phyloP scores from a whole-genome alignment of 768 basidiomycete species.

The Sporobolomyces pararoseus region DNA sequence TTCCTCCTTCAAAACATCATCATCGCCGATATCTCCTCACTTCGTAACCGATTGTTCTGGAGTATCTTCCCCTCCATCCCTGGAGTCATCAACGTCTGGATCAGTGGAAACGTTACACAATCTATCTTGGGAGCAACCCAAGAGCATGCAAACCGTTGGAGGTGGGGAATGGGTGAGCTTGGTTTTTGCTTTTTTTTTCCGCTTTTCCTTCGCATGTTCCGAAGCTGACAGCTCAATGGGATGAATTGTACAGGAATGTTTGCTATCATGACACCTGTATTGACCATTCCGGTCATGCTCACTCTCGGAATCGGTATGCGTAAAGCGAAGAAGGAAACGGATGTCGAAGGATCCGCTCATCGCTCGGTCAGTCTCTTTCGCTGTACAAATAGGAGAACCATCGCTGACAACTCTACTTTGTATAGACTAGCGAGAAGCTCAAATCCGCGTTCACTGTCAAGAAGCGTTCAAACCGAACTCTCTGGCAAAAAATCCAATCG shows the following conservation, averaged over 20 bases:
- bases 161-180: conserved; percentile 33
- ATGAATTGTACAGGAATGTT: conserved; percentile 41
- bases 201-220: background rate
- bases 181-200: background rate
- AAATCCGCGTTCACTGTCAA: background rate
- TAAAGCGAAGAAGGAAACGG: background rate
- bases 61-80: conserved; percentile 48
- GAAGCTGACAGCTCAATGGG: background rate
- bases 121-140: conserved; percentile 34
- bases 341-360: background rate
- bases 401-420: no score
- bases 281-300: conserved; percentile 47
- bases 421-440: conserved; percentile 12
- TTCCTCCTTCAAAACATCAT: conserved; percentile 46
- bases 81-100: conserved; percentile 48
- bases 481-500: conserved; percentile 18
- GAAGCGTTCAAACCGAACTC: background rate
- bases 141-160: conserved; percentile 22
- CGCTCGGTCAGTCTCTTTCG: background rate
- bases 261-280: conserved; percentile 45
- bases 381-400: no score
- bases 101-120: conserved; percentile 44
- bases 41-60: conserved; percentile 44
- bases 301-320: conserved; percentile 43
- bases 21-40: conserved; percentile 40